Base-by-base conservation (phyloP, 768 basidiomycete species). In the Coprinopsis marcescibilis region DNA sequence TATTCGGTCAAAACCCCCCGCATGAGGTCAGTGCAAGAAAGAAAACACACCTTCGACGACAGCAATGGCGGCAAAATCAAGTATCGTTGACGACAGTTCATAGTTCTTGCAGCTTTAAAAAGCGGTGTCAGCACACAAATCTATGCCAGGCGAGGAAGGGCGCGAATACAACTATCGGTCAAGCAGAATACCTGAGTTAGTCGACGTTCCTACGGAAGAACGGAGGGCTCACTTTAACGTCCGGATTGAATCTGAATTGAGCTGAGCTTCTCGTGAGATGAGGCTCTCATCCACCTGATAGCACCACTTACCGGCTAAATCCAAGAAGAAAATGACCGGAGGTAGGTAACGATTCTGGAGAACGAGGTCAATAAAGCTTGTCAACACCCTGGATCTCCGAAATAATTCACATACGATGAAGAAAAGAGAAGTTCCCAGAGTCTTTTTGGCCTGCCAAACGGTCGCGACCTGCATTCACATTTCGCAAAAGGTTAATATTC, bases 1-100 rank as follows among this genome's bases (percentile, higher is more conserved):
- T 5, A n/a, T 20, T 6, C 14, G 21, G 25, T 33, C 32, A 13
- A 8, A 36, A 17, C 12, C 7, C 10, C 35, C 10, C 6, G 35
- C 7, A 36, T 4, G 24, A 20, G 5, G 8, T 13, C 35, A 6
- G 4, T 19, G n/a, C n/a, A n/a, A n/a, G n/a, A n/a, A n/a, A n/a
- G n/a, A n/a, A n/a, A n/a, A 33, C 51, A 26, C 27, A 60, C 59
- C 49, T 58, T 60, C 53, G 14, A 60, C 55, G n/a, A 57, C 40
- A 3, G 51, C 52, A 19, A 58, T 55, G 3, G 53, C 53, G n/a
- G 57, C 49, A 24, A 60, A 38, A 43, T 58, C 55, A 35, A 60
- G 37, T 17, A 60, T 45, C 20, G 55, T 55, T 12, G 56, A 56
- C 7, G 52, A 48, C 20, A 58, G 11, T 38, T 55, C 50, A 49